These are phyloP conservation scores for Shiraia sp. DNA, from an alignment of 2,329 filamentous ascomycete species.

Conservation along the genomic window DNA sequence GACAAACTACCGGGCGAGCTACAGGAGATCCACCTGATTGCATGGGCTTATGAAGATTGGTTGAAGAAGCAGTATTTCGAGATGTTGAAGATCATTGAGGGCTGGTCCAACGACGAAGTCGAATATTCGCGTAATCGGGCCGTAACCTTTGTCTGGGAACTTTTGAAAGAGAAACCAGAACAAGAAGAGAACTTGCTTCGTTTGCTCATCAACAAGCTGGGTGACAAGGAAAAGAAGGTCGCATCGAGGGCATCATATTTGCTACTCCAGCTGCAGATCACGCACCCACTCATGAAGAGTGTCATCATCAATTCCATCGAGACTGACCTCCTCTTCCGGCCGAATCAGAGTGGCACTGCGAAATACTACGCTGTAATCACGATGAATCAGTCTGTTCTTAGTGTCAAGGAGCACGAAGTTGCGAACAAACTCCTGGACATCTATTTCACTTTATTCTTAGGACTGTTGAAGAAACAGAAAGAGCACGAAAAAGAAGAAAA, in stretches of 20 bases:
- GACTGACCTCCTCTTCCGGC: constrained; percentile 82
- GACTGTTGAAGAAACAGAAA: constrained; percentile 69
- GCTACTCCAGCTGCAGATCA: constrained; percentile 84
- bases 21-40: constrained; percentile 75
- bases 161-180: constrained; percentile 94
- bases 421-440: constrained; percentile 83
- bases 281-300: constrained; percentile 91
- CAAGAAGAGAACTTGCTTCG: constrained; percentile 93
- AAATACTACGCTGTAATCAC: constrained; percentile 98
- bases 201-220: constrained; percentile 92
- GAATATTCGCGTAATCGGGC: constrained; percentile 88
- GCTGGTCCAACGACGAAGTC: constrained; percentile 93
- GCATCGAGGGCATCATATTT: constrained; percentile 91
- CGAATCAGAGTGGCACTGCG: constrained; percentile 83
- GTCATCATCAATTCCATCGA: constrained; percentile 85
- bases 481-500: constrained; percentile 46
- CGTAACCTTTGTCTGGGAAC: constrained; percentile 86
- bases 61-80: constrained; percentile 93
- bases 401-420: constrained; percentile 77
- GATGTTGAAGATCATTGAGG: constrained; percentile 85
- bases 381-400: constrained; percentile 93
- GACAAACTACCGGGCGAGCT: constrained; percentile 74
- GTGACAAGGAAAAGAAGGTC: constrained; percentile 94
- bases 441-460: constrained; percentile 88
- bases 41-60: constrained; percentile 95